Base-by-base conservation (phyloP, 2,329 filamentous ascomycete genomes). In the Aspergillus sclerotialis region DNA sequence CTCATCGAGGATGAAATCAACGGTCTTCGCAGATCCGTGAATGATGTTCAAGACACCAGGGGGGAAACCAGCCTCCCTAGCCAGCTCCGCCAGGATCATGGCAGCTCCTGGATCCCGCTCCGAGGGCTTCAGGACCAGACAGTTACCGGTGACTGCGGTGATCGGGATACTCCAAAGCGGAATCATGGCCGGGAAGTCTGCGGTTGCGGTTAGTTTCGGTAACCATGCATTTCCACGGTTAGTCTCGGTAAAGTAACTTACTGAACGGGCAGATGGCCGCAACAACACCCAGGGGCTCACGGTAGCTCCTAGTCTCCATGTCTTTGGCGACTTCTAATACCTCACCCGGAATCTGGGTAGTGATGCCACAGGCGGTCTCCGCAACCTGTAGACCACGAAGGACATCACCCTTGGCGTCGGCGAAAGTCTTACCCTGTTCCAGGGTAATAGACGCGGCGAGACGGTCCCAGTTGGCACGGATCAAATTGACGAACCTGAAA, bases 121-220 rank as follows among this genome's bases (percentile, higher is more conserved):
- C 1, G 77, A 80, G 6, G 78, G 78, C 66, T 82, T 82, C 48
- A 82, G 65, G 45, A 82, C 66, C 40, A 78, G 60, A 16, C 72
- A 76, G 64, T 82, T 82, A 36, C 78, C 78, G 17, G 75, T 77
- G n/a, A 78, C 68, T 5, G 76, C 75, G 24, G 78, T 77, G 41
- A 80, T 68, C 7, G 78, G 78, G 26, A 82, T 78, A 19, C 68
- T 77, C 78, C 78, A 82, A 7, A 82, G 67, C 8, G 78, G 78
- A 58, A 82, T 82, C 78, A 82, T 82, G 42, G 78, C 78, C 33
- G 78, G 78, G 64, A 82, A 82, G 64, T 82, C 73, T 75, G 40
- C 15, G 10, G 29, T 36, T 18, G 21, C 18, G 53, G 37, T 49
- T 42, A 55, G 48, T 32, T 16, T 38, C 29, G 36, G 16, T 21